These are phyloP conservation scores for Penicillium sp. DNA, from an alignment of 2,329 filamentous ascomycete species.

Conservation along the genomic window DNA sequence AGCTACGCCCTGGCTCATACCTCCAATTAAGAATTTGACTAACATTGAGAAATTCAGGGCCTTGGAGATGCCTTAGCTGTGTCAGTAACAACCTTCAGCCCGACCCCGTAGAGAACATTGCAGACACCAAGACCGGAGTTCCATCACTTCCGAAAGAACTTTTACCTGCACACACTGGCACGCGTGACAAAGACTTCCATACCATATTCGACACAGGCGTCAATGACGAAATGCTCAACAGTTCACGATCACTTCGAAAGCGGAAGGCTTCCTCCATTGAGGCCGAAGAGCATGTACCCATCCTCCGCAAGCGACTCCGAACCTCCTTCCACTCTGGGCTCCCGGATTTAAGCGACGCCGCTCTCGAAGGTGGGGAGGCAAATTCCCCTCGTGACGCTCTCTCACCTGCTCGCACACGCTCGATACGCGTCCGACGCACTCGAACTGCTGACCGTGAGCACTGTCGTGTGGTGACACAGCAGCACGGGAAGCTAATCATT, in stretches of 20 bases:
- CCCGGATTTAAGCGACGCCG: slow-evolving; percentile 21
- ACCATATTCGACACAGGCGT: slow-evolving; percentile 75
- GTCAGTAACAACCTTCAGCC: slow-evolving; percentile 46
- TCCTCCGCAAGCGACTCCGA: slow-evolving; percentile 52
- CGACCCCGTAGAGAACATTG: slow-evolving; percentile 25
- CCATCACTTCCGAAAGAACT: slow-evolving; percentile 71
- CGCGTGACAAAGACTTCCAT: slow-evolving; percentile 68
- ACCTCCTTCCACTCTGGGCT: slow-evolving; percentile 28
- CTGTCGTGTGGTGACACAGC: slow-evolving; percentile 43
- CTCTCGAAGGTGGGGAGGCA: slow-evolving; percentile 21
- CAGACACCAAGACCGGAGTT: slow-evolving; percentile 58
- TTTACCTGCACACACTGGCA: slow-evolving; percentile 66
- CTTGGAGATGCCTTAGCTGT: slow-evolving; percentile 65
- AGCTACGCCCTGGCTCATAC: not conserved
- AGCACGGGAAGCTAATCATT: slow-evolving; percentile 55
- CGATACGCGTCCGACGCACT: slow-evolving; percentile 61
- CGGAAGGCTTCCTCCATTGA: slow-evolving; percentile 76
- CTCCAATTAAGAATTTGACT: slow-evolving; percentile 16
- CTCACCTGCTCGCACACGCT: slow-evolving; percentile 51
- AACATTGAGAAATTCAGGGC: slow-evolving; percentile 53
- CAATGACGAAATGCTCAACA: slow-evolving; percentile 73
- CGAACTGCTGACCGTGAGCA: slow-evolving; percentile 45
- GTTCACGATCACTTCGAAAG: slow-evolving; percentile 76
- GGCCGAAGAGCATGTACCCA: slow-evolving; percentile 48
- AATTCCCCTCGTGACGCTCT: slow-evolving; percentile 8